These are phyloP conservation scores for Piper betle DNA, from an alignment of 164 flowering plant species.

Conservation along the genomic window DNA sequence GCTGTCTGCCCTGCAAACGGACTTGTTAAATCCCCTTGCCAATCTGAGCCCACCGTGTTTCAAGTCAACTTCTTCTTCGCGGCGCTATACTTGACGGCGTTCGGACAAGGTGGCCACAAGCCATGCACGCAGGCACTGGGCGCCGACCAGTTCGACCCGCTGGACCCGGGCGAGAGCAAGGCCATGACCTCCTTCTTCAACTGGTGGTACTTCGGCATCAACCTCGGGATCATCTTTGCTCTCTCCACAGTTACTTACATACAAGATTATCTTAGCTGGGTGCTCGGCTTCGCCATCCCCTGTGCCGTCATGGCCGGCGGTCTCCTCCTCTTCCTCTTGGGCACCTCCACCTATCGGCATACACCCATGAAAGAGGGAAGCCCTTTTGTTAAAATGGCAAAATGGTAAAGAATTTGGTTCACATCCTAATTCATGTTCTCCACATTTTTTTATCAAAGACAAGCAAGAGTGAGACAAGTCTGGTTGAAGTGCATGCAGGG, in stretches of 20 bases:
- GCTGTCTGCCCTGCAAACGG: slow-evolving; percentile 19
- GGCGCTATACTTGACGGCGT: slow-evolving; percentile 23
- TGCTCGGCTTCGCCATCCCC: not conserved
- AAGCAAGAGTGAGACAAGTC: no score
- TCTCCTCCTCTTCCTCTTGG: not conserved
- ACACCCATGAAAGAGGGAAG: no score
- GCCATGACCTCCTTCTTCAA: no score
- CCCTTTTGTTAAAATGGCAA: no score
- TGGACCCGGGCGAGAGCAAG: no score
- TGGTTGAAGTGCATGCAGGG: no score
- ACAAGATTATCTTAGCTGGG: slow-evolving; percentile 3
- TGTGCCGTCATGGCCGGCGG: not conserved
- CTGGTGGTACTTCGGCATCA: not conserved
- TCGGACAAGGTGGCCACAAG: slow-evolving; percentile 47
- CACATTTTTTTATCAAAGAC: no score
- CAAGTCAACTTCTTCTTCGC: no score
- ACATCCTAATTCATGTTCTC: no score
- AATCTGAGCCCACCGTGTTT: not conserved
- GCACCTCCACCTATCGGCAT: no score
- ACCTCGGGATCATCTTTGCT: not conserved
- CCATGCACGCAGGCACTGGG: slow-evolving; percentile 33
- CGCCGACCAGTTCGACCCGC: no score
- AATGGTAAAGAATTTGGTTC: no score
- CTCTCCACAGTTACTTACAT: not conserved
- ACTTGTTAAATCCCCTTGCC: not conserved